A percentile compares a stretch with the other conserved stretches of the same genome.
phyloP scores from a whole-genome alignment of 2,329 filamentous ascomycete species.

The Xylariaceae sp. region DNA sequence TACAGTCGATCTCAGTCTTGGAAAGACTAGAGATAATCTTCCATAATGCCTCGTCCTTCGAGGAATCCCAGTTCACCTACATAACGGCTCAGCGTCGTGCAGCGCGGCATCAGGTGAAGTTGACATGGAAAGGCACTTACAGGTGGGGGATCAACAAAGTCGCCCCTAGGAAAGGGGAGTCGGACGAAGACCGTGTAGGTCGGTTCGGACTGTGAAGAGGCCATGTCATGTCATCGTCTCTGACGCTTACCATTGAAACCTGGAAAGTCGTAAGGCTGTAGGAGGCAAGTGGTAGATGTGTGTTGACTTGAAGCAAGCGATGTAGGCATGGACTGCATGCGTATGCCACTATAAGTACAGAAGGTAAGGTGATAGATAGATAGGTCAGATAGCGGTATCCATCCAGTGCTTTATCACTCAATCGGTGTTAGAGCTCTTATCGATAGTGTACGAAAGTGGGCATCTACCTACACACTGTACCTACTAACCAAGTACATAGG shows the following conservation, averaged over 20 bases:
- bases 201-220: slow-evolving; percentile 39
- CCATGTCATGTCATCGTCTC: slow-evolving; percentile 19
- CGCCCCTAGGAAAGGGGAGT: slow-evolving; percentile 80
- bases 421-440: slow-evolving; percentile 21
- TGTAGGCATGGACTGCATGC: too few species aligned
- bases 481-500: too few species aligned
- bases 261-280: too few species aligned
- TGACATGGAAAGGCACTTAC: slow-evolving; percentile 43
- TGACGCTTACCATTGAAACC: too few species aligned
- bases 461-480: too few species aligned
- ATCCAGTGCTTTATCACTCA: slow-evolving; percentile 6
- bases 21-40: slow-evolving; percentile 78
- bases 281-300: too few species aligned
- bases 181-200: slow-evolving; percentile 77
- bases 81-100: slow-evolving; percentile 1
- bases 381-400: too few species aligned
- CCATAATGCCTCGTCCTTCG: slow-evolving; percentile 87
- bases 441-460: slow-evolving; percentile 19
- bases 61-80: slow-evolving; percentile 81
- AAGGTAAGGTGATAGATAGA: too few species aligned
- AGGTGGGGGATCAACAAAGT: slow-evolving; percentile 85
- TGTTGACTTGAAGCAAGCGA: too few species aligned
- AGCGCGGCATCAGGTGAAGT: slow-evolving; percentile 2
- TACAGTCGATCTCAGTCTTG: slow-evolving; percentile 85
- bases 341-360: too few species aligned